Base-by-base conservation (phyloP, 345 rosid species). In the Citropsis articulata region DNA sequence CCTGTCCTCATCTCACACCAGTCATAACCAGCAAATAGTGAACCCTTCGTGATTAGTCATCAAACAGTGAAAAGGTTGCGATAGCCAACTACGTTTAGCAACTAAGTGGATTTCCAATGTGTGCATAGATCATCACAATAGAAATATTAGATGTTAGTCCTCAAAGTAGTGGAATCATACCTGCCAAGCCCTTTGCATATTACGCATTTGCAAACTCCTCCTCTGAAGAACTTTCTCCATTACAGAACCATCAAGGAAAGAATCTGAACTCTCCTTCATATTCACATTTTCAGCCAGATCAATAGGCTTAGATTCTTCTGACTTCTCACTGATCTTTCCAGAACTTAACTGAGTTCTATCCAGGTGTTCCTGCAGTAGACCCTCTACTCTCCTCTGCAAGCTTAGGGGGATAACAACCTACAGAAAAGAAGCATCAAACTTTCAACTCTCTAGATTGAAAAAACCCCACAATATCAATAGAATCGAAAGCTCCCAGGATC, bases 141-240 rank as follows among this genome's bases (percentile, higher is more conserved):
- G 16, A 75, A 64, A 75, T 36, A 36, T 36, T 75, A 70, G 57
- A 65, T 45, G 53, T 60, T 56, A 56, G 38, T n/a, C 60, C 56
- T n/a, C 4, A 16, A 30, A 19, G 28, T 71, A 25, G 68, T 18
- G 69, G 30, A 16, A 22, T 35, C 71, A 71, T 81, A 91, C 99
- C 95, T 88, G 91, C 98, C 98, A 96, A 77, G 91, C 83, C 88
- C 97, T 91, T 85, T 92, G 99, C 97, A 91, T 87, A 78, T 94
- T 96, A 61, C 92, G 93, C 91, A 94, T 87, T 69, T 92, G 95
- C 88, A 96, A 84, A 79, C 99, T 92, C 85, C 97, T 91, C 69
- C 93, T 86, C 84, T 92, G 97, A 80, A 94, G 97, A 83, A 94
- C 93, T 85, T 88, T 96, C 85, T 96, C 99, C 99, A 94, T 94